These are phyloP conservation scores for Leccinum aurantiacum DNA, from an alignment of 768 basidiomycete species.

Conservation along the genomic window DNA sequence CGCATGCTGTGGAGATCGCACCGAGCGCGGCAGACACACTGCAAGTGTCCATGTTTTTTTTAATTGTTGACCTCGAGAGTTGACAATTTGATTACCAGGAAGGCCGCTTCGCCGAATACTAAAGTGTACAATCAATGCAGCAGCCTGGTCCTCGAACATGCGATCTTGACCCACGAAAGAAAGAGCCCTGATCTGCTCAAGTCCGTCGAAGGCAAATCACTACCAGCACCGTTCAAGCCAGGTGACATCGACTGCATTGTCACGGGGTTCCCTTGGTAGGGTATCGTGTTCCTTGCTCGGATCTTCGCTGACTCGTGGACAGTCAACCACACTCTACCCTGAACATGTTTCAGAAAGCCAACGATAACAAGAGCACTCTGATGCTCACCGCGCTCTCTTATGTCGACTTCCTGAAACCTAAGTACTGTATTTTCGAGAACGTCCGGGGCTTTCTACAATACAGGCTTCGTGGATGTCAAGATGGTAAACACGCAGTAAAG, in stretches of 20 bases:
- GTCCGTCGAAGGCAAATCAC: constrained; percentile 37
- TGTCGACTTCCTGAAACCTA: constrained; percentile 42
- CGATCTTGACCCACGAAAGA: constrained; percentile 50
- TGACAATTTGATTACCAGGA: constrained; percentile 27
- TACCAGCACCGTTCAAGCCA: constrained; percentile 49
- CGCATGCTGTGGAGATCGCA: constrained; percentile 70
- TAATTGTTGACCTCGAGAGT: background rate
- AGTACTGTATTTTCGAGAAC: constrained; percentile 50
- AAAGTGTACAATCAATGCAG: constrained; percentile 70
- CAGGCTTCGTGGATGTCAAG: constrained; percentile 39
- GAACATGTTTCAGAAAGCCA: constrained; percentile 69
- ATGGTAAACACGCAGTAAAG: constrained; percentile 43
- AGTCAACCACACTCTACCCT: constrained; percentile 74
- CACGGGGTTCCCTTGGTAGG: constrained; percentile 76
- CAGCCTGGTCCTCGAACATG: constrained; percentile 59
- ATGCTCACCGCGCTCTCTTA: constrained; percentile 57
- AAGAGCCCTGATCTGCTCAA: constrained; percentile 40
- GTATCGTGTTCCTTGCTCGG: background rate
- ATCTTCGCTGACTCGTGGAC: constrained; percentile 8
- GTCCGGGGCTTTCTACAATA: constrained; percentile 46
- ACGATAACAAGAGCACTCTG: constrained; percentile 67
- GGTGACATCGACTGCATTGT: constrained; percentile 61
- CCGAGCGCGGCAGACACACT: constrained; percentile 72
- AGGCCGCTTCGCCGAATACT: constrained; percentile 52
- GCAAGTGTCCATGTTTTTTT: constrained; percentile 31